A percentile compares a stretch with the other conserved stretches of the same genome.
Conservation (phyloP, 1,284 basidiomycete genomes). For the Pterulicium gracile region DNA sequence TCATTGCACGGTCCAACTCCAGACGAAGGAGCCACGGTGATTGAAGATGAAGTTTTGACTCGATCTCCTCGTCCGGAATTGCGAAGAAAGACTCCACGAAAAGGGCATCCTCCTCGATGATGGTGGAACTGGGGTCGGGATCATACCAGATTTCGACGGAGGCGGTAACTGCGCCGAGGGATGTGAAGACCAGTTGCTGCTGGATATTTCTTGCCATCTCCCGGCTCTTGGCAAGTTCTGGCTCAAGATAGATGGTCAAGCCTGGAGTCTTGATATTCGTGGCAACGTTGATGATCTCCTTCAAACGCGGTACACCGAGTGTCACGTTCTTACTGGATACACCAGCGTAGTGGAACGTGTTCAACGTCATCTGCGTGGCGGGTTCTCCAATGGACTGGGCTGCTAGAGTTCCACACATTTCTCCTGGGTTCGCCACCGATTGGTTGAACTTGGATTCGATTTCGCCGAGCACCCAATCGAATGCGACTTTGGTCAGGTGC, state of each 20-base stretch:
- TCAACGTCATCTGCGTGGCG: conserved; percentile 96
- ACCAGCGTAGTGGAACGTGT: conserved; percentile 99
- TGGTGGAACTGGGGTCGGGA: conserved; percentile 84
- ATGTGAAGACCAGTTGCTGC: conserved; percentile 91
- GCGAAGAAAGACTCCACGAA: conserved; percentile 99
- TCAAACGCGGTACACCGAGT: conserved; percentile 93
- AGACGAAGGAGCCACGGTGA: conserved; percentile 97
- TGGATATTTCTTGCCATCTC: conserved; percentile 78
- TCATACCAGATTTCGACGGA: conserved; percentile 99
- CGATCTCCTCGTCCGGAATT: conserved; percentile 95
- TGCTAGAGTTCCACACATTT: conserved; percentile 98
- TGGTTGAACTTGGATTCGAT: conserved; percentile 44
- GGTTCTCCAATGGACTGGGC: conserved; percentile 99
- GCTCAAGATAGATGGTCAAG: conserved; percentile 80
- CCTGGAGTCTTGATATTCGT: conserved; percentile 98
- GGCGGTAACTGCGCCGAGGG: conserved; percentile 89
- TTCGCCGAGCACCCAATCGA: conserved; percentile 46
- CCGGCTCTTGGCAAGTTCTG: conserved; percentile 54
- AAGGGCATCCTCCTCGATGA: conserved; percentile 92
- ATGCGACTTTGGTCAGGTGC: conserved; percentile 53
- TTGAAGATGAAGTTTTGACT: conserved; percentile 82
- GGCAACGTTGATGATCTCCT: conserved; percentile 99
- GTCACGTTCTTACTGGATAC: conserved; percentile 97
- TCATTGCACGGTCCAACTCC: conserved; percentile 93
- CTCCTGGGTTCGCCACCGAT: conserved; percentile 86